Conservation (phyloP, 768 basidiomycete genomes). For the Filobasidium floriforme region DNA sequence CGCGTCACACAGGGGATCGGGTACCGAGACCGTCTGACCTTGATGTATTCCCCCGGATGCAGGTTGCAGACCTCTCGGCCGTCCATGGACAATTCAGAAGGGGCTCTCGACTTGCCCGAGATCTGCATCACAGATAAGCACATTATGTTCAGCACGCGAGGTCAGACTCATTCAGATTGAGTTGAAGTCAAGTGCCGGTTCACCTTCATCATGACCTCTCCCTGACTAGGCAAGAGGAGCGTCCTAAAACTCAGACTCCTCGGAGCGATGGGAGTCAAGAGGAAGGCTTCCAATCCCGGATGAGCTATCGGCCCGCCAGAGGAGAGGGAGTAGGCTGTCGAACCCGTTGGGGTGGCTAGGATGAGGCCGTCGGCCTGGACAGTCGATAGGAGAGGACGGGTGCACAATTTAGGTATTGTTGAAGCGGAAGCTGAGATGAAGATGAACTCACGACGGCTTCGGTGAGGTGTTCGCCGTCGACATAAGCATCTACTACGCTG, state of each 20-base stretch:
- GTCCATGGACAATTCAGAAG: constrained; percentile 87
- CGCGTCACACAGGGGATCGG: constrained; percentile 82
- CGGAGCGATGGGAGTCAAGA: constrained; percentile 92
- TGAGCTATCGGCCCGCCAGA: constrained; percentile 95
- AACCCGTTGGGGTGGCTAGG: constrained; percentile 90
- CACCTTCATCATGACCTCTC: constrained; percentile 44
- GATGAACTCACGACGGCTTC: constrained; percentile 78
- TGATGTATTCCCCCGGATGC: constrained; percentile 74
- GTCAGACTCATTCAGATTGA: too few species aligned
- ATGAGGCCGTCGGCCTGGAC: constrained; percentile 83
- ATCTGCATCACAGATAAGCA: constrained; percentile 52
- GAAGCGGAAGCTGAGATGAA: neutral
- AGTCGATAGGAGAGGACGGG: neutral
- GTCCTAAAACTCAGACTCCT: constrained; percentile 86
- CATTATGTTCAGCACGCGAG: constrained; percentile 2
- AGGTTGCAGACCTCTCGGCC: constrained; percentile 77
- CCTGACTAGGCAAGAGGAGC: constrained; percentile 65
- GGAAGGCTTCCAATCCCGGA: constrained; percentile 77
- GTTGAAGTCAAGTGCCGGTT: constrained; percentile 13
- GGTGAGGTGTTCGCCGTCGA: constrained; percentile 88
- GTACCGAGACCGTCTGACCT: constrained; percentile 72
- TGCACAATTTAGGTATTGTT: neutral
- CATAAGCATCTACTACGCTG: constrained; percentile 86
- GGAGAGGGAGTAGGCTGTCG: constrained; percentile 90
- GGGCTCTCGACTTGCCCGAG: constrained; percentile 71